Evolutionary conservation across 2,329 filamentous ascomycete species (phyloP).

Genomic region (Seiridium cupressi): DNA sequence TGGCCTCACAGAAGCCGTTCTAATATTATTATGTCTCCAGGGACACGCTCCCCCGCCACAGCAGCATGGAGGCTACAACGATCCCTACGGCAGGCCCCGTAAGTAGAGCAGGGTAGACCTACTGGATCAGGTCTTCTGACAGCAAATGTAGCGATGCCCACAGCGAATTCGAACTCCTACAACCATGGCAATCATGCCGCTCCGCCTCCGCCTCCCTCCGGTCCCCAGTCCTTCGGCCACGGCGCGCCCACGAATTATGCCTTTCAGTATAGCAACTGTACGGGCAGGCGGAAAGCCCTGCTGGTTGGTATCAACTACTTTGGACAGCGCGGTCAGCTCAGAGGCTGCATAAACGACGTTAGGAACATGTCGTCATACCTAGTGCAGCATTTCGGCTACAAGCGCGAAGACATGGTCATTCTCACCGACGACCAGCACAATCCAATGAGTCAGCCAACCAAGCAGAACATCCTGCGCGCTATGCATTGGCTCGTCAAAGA

Average conservation of each 20-base stretch:
- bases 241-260: constrained; percentile 78
- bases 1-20: too few relatives aligned
- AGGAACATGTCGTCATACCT: constrained; percentile 95
- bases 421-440: constrained; percentile 97
- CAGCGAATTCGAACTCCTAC: constrained; percentile 51
- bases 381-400: constrained; percentile 86
- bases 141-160: constrained; percentile 33
- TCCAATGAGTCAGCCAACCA: constrained; percentile 94
- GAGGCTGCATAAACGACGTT: constrained; percentile 96
- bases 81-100: constrained; percentile 52
- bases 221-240: constrained; percentile 71
- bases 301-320: constrained; percentile 98
- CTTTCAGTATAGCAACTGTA: constrained; percentile 91
- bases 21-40: too few relatives aligned
- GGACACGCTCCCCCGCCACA: constrained; percentile 28
- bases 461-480: constrained; percentile 88
- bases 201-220: constrained; percentile 65
- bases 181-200: constrained; percentile 54
- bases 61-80: constrained; percentile 43
- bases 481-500: constrained; percentile 99
- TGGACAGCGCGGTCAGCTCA: constrained; percentile 81
- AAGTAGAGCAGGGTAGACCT: constrained; percentile 18
- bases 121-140: not conserved
- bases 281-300: constrained; percentile 82
- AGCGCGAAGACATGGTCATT: constrained; percentile 94